Evolutionary conservation across 768 basidiomycete species (phyloP), one percentile per base, ranked within the genome.

Genomic region (Leccinum obscurum): DNA sequence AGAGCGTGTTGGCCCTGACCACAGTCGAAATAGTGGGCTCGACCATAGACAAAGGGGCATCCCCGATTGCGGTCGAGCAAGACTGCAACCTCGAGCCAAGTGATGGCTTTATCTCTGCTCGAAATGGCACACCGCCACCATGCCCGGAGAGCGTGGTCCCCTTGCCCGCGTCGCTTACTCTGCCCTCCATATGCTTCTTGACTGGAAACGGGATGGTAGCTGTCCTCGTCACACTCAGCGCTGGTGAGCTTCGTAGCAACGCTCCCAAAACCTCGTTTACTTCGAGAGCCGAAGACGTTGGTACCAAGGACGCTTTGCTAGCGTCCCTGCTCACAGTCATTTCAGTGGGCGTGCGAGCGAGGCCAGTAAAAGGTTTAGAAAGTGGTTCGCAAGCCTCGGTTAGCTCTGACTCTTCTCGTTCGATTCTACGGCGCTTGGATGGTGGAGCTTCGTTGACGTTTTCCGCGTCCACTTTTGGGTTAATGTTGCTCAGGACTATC

Each of bases 121-220:
- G 53, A 26, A 17, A 32, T 24, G 37, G 34, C 34, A 35, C 13
- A 14, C 34, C 34, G 3, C n/a, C 52, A 24, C 28, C n/a, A 13
- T 30, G n/a, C 13, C 17, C 30, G 15, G 30, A 30, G 37, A 55
- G 22, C n/a, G 60, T 55, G 22, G 10, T 13, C 4, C 32, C 50
- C 52, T 70, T 70, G 8, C 39, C 49, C 46, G n/a, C 7, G 8
- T 3, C 7, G 20, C 37, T 20, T 4, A 28, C 22, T 20, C 52
- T 52, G 3, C 58, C 39, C 4, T 59, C 55, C 6, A 58, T 10
- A 24, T 48, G 57, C 34, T 69, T 71, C 56, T 55, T 63, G 26
- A 69, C 60, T 1, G 70, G 64, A 37, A 72, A 72, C 4, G 66
- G 46, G 32, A 70, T 62, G 4, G 68, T 64, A 3, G 62, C 15